These are phyloP conservation scores for Pichiaceae sp. DNA, from an alignment of 1,139 yeast genomes.

Conservation along the genomic window DNA sequence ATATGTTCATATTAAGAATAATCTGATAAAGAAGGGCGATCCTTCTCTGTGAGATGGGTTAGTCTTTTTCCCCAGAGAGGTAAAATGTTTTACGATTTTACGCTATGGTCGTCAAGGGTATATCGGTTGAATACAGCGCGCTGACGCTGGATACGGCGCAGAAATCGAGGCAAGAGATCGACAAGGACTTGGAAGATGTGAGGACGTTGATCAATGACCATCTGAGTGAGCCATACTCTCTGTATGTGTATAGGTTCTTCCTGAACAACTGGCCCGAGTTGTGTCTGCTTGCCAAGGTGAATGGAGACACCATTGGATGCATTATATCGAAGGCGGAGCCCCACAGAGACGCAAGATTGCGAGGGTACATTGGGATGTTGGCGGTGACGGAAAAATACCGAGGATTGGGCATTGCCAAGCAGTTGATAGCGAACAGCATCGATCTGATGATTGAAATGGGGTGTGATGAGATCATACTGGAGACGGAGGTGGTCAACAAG, in stretches of 20 bases:
- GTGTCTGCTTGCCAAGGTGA: constrained; percentile 38
- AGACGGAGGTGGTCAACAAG: constrained; percentile 77
- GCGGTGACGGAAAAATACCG: constrained; percentile 70
- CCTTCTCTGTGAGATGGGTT: too few species aligned
- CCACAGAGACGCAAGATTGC: constrained; percentile 59
- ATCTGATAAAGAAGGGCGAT: too few species aligned
- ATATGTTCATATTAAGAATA: neutral
- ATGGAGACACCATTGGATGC: constrained; percentile 55
- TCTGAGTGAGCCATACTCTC: constrained; percentile 65
- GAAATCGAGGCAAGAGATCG: constrained; percentile 11
- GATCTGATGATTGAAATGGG: constrained; percentile 51
- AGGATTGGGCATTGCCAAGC: constrained; percentile 75
- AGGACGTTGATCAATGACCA: constrained; percentile 44
- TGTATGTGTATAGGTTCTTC: constrained; percentile 63
- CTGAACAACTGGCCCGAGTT: constrained; percentile 63
- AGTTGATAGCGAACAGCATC: constrained; percentile 55
- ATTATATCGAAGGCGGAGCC: constrained; percentile 78
- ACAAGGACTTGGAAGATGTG: constrained; percentile 18
- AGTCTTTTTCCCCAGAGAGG: too few species aligned
- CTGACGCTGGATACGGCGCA: constrained; percentile 14
- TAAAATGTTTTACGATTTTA: too few species aligned
- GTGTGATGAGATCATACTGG: constrained; percentile 85
- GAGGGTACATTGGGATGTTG: constrained; percentile 96
- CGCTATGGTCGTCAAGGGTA: too few species aligned
- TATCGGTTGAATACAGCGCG: constrained; percentile 5